Evolutionary conservation across 345 rosid genomes (phyloP).

Genomic region (Hibiscus tridactylites): DNA sequence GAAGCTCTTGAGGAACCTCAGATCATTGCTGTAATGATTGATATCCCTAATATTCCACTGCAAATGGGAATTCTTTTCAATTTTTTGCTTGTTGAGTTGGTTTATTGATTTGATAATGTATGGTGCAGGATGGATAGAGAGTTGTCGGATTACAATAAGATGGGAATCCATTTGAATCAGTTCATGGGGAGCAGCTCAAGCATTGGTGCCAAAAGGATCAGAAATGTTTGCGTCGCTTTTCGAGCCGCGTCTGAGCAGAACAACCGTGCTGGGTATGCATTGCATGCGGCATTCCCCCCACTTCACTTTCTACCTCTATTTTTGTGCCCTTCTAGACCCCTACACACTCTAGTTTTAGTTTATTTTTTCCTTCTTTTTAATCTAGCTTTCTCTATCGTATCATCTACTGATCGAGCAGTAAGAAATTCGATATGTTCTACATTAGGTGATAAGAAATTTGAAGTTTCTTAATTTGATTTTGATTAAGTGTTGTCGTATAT

Average conservation of each 20-base stretch:
- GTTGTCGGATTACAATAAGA: constrained; percentile 71
- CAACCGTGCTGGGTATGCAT: constrained; percentile 56
- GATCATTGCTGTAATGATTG: constrained; percentile 37
- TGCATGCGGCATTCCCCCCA: background rate
- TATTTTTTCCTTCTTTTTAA: too few species aligned
- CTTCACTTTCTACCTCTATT: background rate
- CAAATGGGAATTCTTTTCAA: background rate
- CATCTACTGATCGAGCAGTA: too few species aligned
- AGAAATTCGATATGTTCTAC: too few species aligned
- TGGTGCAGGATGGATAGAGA: constrained; percentile 60
- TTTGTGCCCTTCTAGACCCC: constrained; percentile 3
- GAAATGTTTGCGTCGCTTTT: constrained; percentile 73
- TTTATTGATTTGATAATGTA: background rate
- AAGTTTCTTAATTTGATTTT: too few species aligned
- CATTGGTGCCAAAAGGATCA: constrained; percentile 72
- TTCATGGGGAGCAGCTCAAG: constrained; percentile 96
- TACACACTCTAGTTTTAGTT: too few species aligned
- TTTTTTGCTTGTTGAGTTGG: background rate
- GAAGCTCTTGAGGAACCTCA: constrained; percentile 66
- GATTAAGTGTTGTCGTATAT: too few species aligned
- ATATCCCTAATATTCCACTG: background rate
- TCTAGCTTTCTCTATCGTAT: too few species aligned
- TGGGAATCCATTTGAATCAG: constrained; percentile 88
- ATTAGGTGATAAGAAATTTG: too few species aligned
- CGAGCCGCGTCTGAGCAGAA: constrained; percentile 80